Conservation (phyloP, 2,329 filamentous ascomycete species). For the Aphanocladium album region DNA sequence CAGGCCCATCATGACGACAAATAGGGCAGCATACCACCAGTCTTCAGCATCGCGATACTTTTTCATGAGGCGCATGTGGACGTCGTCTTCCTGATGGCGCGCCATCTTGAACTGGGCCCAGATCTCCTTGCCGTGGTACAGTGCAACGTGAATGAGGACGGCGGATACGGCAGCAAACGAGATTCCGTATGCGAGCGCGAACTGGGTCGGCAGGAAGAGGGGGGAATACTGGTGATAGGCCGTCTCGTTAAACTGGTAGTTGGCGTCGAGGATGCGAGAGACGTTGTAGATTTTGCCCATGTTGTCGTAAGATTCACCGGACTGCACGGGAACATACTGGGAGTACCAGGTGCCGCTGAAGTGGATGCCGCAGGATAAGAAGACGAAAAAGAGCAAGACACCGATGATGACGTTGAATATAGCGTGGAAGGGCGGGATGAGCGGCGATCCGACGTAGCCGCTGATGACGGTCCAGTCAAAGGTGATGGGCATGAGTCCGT, state of each 20-base stretch:
- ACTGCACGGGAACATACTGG: constrained; percentile 58
- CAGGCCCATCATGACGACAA: constrained; percentile 48
- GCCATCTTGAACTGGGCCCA: constrained; percentile 51
- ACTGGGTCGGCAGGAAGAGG: constrained; percentile 59
- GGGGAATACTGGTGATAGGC: constrained; percentile 62
- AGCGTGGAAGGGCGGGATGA: constrained; percentile 50
- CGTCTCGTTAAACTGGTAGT: constrained; percentile 54
- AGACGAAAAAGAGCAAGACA: constrained; percentile 49
- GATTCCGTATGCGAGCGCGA: constrained; percentile 54
- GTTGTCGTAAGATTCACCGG: constrained; percentile 59
- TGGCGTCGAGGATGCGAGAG: constrained; percentile 49
- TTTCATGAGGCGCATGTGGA: constrained; percentile 58
- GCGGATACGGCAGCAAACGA: constrained; percentile 63
- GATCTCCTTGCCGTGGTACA: constrained; percentile 53
- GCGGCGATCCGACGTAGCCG: constrained; percentile 44
- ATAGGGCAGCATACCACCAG: constrained; percentile 53
- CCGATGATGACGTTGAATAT: constrained; percentile 51
- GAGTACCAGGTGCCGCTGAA: constrained; percentile 53
- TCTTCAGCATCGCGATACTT: constrained; percentile 55
- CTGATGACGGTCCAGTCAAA: constrained; percentile 49
- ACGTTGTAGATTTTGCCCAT: constrained; percentile 56
- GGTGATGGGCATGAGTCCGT: constrained; percentile 56
- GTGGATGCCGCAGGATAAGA: constrained; percentile 54
- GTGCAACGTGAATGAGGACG: constrained; percentile 49
- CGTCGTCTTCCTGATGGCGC: constrained; percentile 52